Evolutionary conservation across 352 stramenopile species (phyloP).

Genomic region (Phytophthora sansomeana): DNA sequence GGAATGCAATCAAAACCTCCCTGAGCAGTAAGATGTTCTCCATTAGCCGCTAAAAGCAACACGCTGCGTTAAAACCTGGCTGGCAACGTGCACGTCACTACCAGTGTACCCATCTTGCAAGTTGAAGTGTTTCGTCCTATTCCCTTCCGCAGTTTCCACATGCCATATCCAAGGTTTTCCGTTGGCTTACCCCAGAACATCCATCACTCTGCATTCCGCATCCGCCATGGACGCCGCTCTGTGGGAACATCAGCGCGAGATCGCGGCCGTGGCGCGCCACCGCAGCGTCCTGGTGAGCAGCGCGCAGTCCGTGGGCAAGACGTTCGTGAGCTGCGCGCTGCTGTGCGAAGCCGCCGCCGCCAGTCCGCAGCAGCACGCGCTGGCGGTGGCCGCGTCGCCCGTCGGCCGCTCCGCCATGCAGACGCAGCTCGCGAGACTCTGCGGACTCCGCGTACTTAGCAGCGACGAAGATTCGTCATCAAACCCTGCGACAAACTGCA

Average conservation of each 20-base stretch:
- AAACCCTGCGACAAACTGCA: background rate
- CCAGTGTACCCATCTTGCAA: background rate
- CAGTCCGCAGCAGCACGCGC: constrained; percentile 24
- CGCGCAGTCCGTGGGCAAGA: constrained; percentile 69
- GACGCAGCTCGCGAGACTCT: constrained; percentile 54
- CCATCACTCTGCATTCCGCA: constrained; percentile 32
- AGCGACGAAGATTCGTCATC: constrained; percentile 23
- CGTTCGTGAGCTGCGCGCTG: constrained; percentile 63
- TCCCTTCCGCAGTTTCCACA: background rate
- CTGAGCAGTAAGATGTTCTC: background rate
- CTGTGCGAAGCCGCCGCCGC: constrained; percentile 48
- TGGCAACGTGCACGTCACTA: no score
- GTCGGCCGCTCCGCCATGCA: constrained; percentile 40
- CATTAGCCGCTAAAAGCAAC: background rate
- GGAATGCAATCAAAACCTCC: no score
- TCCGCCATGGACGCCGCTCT: constrained; percentile 43
- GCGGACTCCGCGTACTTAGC: constrained; percentile 47
- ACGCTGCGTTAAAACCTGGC: no score
- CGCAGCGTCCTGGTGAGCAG: constrained; percentile 77
- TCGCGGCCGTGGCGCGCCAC: constrained; percentile 65
- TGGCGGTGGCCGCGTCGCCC: constrained; percentile 54
- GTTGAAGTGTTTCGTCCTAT: background rate
- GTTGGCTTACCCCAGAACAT: constrained; percentile 1
- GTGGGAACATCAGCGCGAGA: constrained; percentile 74
- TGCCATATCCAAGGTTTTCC: background rate